Base-by-base conservation (phyloP, 371 early-diverging fungal genomes). In the Zancudomyces culisetae region DNA sequence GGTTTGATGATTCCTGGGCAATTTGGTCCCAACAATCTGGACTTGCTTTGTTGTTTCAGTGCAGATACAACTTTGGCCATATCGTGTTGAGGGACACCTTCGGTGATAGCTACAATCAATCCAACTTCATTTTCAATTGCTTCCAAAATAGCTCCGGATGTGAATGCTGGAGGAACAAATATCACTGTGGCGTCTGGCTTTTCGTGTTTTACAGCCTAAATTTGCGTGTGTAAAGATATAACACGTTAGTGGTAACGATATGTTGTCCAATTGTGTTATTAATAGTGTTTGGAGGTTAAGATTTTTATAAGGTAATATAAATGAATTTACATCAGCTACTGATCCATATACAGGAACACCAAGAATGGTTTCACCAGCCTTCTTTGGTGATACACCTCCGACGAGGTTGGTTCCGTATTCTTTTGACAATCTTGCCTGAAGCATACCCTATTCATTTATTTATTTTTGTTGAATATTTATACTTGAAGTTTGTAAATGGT, bases 1-100 rank as follows among this genome's bases (percentile, higher is more conserved):
- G 98, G 94, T 52, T 86, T 83, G 71, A 98, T 98, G 73, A 98
- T 94, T 66, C 98, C 98, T 19, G 98, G 98, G 74, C 98, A 98
- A 84, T 98, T 98, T 67, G 98, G 98, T 39, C 98, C 98, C 45
- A 97, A 84, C 48, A 98, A 78, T 55, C 98, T 85, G n/a, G 96
- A 80, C 78, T 90, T 91, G 68, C 61, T 62, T 70, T 92, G 91
- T 40, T 78, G 70, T 61, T 75, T 68, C 59, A 84, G 71, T 10
- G 80, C 83, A 61, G 79, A 73, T 61, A 75, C 75, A 45, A 84
- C 83, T 20, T 41, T 77, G 61, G 96, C 93, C 98, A 98, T 98
- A 70, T 98, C 98, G 63, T 94, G 89, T 72, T 95, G 96, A 39
- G 98, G 98, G 66, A 98, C 94, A 55, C 98, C 98, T 73, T 98